A percentile compares a stretch with the other conserved stretches of the same genome.
Evolutionary conservation across 306 rosid species (phyloP).

Genomic region (Alnus glutinosa): DNA sequence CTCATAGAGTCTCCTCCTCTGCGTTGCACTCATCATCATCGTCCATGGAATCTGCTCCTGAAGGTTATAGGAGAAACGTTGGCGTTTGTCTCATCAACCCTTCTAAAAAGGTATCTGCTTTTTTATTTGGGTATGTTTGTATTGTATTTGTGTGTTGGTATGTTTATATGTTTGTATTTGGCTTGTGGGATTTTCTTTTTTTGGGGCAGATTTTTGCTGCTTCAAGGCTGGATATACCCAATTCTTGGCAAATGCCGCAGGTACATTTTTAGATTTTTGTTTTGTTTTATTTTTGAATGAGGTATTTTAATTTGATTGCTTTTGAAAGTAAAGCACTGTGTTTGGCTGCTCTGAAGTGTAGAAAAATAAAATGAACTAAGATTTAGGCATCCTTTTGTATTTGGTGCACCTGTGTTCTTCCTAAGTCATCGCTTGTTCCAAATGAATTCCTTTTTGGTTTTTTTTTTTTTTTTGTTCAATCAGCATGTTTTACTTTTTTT

Average conservation of each 20-base stretch:
- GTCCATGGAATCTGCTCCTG: slow-evolving; percentile 82
- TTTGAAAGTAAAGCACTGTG: neutral
- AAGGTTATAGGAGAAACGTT: slow-evolving; percentile 80
- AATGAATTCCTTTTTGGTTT: neutral
- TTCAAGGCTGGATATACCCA: slow-evolving; percentile 73
- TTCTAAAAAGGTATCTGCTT: slow-evolving; percentile 50
- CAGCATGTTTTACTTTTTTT: neutral
- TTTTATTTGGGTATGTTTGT: neutral
- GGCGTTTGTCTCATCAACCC: slow-evolving; percentile 74
- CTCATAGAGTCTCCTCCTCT: neutral
- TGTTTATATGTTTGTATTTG: neutral
- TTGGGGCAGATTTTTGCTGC: slow-evolving; percentile 57
- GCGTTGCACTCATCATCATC: slow-evolving; percentile 16
- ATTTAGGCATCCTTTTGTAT: neutral
- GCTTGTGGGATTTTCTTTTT: neutral
- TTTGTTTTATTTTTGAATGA: neutral
- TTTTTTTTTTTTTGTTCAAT: too few species aligned
- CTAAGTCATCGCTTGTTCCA: neutral
- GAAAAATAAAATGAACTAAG: neutral
- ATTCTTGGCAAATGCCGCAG: slow-evolving; percentile 98
- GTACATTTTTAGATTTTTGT: slow-evolving; percentile 30
- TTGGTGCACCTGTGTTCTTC: neutral
- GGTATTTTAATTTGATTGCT: neutral
- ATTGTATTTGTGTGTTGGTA: neutral
- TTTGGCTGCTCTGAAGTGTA: neutral